Conservation (phyloP, 1,284 basidiomycete species). For the Trichosporon sp. region DNA sequence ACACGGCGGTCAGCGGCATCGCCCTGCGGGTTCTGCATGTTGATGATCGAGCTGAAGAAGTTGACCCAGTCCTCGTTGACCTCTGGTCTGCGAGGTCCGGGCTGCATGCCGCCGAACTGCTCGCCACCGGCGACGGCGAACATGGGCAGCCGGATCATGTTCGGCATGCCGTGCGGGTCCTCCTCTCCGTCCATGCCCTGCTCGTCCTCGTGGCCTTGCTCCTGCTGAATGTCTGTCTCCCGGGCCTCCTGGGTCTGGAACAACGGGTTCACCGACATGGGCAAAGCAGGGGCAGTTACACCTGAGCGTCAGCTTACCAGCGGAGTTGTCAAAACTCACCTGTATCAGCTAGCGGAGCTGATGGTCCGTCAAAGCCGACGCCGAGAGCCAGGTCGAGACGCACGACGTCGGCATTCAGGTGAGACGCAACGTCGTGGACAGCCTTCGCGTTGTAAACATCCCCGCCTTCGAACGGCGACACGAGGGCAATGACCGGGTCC, state of each 20-base stretch:
- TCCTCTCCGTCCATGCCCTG: slow-evolving; percentile 26
- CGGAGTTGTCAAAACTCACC: slow-evolving; percentile 61
- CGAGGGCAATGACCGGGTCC: slow-evolving; percentile 71
- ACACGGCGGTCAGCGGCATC: slow-evolving; percentile 60
- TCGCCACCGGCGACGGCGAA: slow-evolving; percentile 22
- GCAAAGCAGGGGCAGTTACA: slow-evolving; percentile 33
- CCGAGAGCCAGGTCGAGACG: slow-evolving; percentile 66
- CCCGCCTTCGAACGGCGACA: slow-evolving; percentile 83
- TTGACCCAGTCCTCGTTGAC: slow-evolving; percentile 38
- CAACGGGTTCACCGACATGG: slow-evolving; percentile 52
- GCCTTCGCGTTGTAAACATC: slow-evolving; percentile 75
- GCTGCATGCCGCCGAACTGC: slow-evolving; percentile 22
- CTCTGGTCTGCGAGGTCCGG: slow-evolving; percentile 20
- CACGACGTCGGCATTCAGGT: slow-evolving; percentile 73
- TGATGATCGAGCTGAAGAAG: slow-evolving; percentile 46
- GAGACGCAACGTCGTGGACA: slow-evolving; percentile 71
- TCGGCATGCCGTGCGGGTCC: slow-evolving; percentile 24
- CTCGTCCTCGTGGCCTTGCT: slow-evolving; percentile 27
- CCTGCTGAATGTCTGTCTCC: slow-evolving; percentile 24
- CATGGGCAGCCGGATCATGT: slow-evolving; percentile 31
- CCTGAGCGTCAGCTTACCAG: slow-evolving; percentile 28
- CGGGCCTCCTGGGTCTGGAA: slow-evolving; percentile 66
- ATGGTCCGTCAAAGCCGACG: slow-evolving; percentile 68
- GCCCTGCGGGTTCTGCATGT: slow-evolving; percentile 33
- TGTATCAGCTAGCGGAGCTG: slow-evolving; percentile 64